Evolutionary conservation across 1,284 basidiomycete species (phyloP), one percentile per base, ranked within the genome.

Genomic region (Irpex sp.): DNA sequence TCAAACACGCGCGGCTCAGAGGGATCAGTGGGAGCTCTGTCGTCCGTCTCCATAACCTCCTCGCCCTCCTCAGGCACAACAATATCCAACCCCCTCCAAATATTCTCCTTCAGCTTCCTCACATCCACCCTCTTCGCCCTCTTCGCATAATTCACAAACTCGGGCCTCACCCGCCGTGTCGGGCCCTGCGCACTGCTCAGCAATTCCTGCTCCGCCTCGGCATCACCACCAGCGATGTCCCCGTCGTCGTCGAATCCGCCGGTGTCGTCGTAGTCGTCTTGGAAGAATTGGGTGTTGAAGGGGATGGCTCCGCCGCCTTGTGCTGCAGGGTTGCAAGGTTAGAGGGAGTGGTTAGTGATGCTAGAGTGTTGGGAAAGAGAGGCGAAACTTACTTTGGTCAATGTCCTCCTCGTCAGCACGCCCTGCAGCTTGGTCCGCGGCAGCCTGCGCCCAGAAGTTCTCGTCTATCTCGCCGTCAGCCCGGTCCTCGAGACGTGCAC

Each of bases 41-140:
- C 85, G 75, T 92, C 90, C 2, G 87, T 82, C 60, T 92, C 89
- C 93, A 94, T 94, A 81, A 79, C 81, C 24, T 87, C 86, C 13
- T 87, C 85, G 11, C 84, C 79, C 1, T 83, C 82, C 43, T 81
- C 80, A 15, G 82, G 82, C 63, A 87, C 74, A 22, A 92, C 84
- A 70, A 95, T 95, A 76, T 94, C 93, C 54, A 99, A 84, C 6
- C 95, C 95, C 78, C 90, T 94, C 98, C 98, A 99, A 70, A 99
- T 99, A 78, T 97, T 98, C 74, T 99, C 98, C 85, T 99, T 99
- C 76, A 99, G 86, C 82, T 94, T 96, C 79, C 97, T 92, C 65
- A 99, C 97, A 79, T 99, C 98, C 38, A 99, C 97, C 60, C 97
- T 88, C 85, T 99, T 99, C 2, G 98, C 98, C 70, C 95, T 92